These are phyloP conservation scores for Rosa multiflora DNA, from an alignment of 306 rosid species.

Conservation along the genomic window DNA sequence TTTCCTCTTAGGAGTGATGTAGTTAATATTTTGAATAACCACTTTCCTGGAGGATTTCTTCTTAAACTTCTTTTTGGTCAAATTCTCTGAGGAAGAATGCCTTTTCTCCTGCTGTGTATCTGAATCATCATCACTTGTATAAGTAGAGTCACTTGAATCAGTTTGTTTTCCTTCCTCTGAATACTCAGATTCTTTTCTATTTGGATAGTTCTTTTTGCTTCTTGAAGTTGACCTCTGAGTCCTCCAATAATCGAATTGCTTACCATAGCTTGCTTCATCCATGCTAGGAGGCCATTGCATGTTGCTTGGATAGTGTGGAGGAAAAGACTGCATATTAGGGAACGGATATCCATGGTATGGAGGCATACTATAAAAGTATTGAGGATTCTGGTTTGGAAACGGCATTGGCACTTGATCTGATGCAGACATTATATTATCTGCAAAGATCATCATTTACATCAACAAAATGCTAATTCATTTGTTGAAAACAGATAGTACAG, in stretches of 20 bases:
- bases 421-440: conserved; percentile 36
- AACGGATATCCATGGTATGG: conserved; percentile 54
- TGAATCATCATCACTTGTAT: conserved; percentile 45
- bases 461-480: not conserved
- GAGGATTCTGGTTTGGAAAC: conserved; percentile 47
- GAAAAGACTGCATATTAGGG: conserved; percentile 44
- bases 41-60: conserved; percentile 57
- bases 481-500: not conserved
- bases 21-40: conserved; percentile 69
- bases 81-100: conserved; percentile 38
- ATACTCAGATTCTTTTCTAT: conserved; percentile 36
- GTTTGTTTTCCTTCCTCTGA: conserved; percentile 37
- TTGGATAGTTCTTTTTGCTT: conserved; percentile 37
- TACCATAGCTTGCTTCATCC: conserved; percentile 16
- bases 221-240: conserved; percentile 37
- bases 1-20: conserved; percentile 61
- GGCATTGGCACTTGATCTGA: conserved; percentile 52
- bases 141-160: conserved; percentile 27
- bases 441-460: conserved; percentile 4
- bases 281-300: conserved; percentile 54
- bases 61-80: conserved; percentile 33
- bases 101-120: conserved; percentile 34
- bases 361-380: conserved; percentile 51
- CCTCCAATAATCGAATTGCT: conserved; percentile 21
- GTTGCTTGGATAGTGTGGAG: conserved; percentile 46